phyloP scores from a whole-genome alignment of 129 eudicot species.

The Artemisia tridentata region DNA sequence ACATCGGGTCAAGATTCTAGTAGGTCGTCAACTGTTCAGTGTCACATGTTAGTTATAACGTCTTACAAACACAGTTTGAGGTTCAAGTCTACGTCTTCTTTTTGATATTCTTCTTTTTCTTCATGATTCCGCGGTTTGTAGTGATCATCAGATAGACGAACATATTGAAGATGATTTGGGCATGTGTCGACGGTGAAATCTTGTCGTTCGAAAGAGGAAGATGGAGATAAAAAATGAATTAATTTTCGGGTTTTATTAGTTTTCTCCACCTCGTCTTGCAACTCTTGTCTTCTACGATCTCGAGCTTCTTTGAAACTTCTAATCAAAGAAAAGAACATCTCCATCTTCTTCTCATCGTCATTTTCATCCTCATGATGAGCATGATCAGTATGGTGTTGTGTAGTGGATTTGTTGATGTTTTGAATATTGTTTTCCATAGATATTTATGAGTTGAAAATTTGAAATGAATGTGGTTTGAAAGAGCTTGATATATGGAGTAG shows the following conservation, averaged over 20 bases:
- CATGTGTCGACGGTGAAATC: conserved; percentile 25
- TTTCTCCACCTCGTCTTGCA: conserved; percentile 16
- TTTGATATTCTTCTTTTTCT: neutral
- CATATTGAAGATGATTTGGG: neutral
- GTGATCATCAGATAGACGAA: neutral
- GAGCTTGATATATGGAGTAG: too few species aligned
- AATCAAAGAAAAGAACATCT: conserved; percentile 34
- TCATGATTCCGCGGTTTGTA: neutral
- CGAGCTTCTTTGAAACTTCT: conserved; percentile 35
- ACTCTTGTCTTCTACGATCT: conserved; percentile 19
- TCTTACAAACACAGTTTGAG: conserved; percentile 28
- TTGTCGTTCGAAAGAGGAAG: conserved; percentile 30
- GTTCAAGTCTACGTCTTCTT: conserved; percentile 9
- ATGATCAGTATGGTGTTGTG: neutral
- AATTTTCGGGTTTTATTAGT: conserved; percentile 15
- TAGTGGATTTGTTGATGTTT: neutral
- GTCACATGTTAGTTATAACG: neutral
- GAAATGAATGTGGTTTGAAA: too few species aligned
- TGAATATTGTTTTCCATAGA: neutral
- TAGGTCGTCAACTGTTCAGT: too few species aligned
- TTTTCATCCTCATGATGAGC: neutral
- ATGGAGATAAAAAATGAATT: conserved; percentile 15
- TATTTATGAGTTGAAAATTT: neutral
- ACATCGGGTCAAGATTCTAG: too few species aligned
- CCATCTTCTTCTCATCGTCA: conserved; percentile 46